Evolutionary conservation across 192 early-diverging fungal genomes (phyloP).

Genomic region (Allomyces arbusculus): DNA sequence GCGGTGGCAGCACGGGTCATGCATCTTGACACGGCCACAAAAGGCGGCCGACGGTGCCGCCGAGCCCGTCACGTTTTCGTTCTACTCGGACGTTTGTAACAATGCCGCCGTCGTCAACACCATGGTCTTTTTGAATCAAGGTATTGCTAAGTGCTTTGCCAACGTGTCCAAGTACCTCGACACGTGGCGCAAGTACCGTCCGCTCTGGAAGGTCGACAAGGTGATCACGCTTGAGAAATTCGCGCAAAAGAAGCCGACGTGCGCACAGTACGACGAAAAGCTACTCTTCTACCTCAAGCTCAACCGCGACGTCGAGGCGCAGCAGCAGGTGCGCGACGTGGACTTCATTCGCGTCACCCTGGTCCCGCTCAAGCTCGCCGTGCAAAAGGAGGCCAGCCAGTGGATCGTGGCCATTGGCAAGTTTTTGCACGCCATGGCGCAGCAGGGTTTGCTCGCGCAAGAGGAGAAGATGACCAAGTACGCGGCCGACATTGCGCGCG

Average conservation of each 20-base stretch:
- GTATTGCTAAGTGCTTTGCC: slow-evolving; percentile 1
- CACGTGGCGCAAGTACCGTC: slow-evolving; percentile 94
- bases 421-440: slow-evolving; percentile 20
- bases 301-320: slow-evolving; percentile 31
- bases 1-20: slow-evolving; percentile 41
- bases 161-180: slow-evolving; percentile 47
- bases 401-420: slow-evolving; percentile 36
- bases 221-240: slow-evolving; percentile 42
- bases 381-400: slow-evolving; percentile 25
- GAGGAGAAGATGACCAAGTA: slow-evolving; percentile 18
- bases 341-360: slow-evolving; percentile 34
- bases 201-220: slow-evolving; percentile 89
- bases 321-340: slow-evolving; percentile 22
- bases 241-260: slow-evolving; percentile 37
- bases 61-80: slow-evolving; percentile 43
- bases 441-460: slow-evolving; percentile 16
- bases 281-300: slow-evolving; percentile 35
- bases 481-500: slow-evolving; percentile 22
- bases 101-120: slow-evolving; percentile 71
- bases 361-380: slow-evolving; percentile 23
- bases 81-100: slow-evolving; percentile 36
- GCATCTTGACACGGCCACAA: slow-evolving; percentile 35
- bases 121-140: slow-evolving; percentile 45
- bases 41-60: slow-evolving; percentile 5
- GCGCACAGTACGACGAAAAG: slow-evolving; percentile 33